Evolutionary conservation across 1,284 basidiomycete species (phyloP), one percentile per base, ranked within the genome.

Genomic region (Apiotrichum akiyoshidainum): DNA sequence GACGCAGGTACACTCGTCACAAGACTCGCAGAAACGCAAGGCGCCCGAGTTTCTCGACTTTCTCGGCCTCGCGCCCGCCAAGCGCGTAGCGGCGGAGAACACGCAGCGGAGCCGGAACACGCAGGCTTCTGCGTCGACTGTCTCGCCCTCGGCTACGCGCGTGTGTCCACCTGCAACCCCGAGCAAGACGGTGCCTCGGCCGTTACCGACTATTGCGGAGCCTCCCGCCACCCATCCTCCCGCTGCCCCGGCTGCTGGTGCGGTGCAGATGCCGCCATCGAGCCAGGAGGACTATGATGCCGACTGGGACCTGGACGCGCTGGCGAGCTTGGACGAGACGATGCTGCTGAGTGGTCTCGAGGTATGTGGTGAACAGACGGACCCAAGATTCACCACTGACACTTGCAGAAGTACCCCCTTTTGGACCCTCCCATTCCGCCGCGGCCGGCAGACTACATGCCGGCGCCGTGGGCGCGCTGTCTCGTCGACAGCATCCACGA

Each of bases 381-480:
- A n/a, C n/a, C n/a, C n/a, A n/a, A n/a, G n/a, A n/a, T n/a, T n/a
- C 4, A 31, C 26, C 26, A 31, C 26, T 31, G 26, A 31, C 26
- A 61, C 51, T 1, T 12, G 31, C 53, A 75, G 70, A 47, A 55
- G 46, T 75, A 72, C 46, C 75, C 75, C 5, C 51, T 73, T 0
- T 45, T 60, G 5, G 60, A 75, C 50, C 75, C 75, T 3, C 44
- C 61, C 12, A 64, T 74, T 1, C 75, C 75, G 0, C 31, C 61
- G 1, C 59, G 66, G 0, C 69, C 70, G 0, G 50, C 37, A 0
- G 71, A 65, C 0, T 75, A 71, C 46, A 46, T 13, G 13, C 53
- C 71, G 6, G 72, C 72, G 0, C 72, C 72, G 0, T 77, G 71
- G 71, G 58, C 55, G 3, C 53, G 75, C 14, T 75, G 66, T 52